Conservation (phyloP, 495 filamentous ascomycete genomes). For the Choiromyces venosus region DNA sequence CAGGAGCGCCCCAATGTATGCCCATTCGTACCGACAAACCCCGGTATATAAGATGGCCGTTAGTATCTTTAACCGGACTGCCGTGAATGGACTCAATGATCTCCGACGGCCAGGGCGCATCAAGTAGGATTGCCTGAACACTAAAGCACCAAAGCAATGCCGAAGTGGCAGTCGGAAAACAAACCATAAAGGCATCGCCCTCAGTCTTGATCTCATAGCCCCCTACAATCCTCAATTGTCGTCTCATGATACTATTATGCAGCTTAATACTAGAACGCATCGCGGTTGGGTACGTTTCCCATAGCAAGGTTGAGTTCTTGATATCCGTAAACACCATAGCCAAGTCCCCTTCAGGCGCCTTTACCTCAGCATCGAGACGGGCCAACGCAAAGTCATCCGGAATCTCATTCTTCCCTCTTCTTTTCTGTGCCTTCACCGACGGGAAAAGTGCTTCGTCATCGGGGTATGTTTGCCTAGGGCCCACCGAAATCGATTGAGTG, state of each 20-base stretch:
- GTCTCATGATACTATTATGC: constrained; percentile 91
- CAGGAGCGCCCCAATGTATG: constrained; percentile 87
- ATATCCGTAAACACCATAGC: constrained; percentile 98
- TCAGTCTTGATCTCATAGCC: constrained; percentile 99
- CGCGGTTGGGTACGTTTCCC: constrained; percentile 88
- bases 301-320: constrained; percentile 95
- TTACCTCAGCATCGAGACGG: constrained; percentile 80
- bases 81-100: constrained; percentile 82
- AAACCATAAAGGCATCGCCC: constrained; percentile 99
- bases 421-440: constrained; percentile 57
- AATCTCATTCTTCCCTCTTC: constrained; percentile 59
- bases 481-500: constrained; percentile 30
- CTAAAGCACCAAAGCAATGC: constrained; percentile 94
- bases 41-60: constrained; percentile 83
- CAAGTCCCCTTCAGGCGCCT: constrained; percentile 80
- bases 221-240: constrained; percentile 86
- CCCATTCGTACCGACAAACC: constrained; percentile 96
- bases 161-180: constrained; percentile 89
- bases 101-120: constrained; percentile 88
- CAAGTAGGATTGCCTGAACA: constrained; percentile 78
- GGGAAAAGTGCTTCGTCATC: constrained; percentile 62
- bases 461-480: constrained; percentile 22
- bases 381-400: constrained; percentile 64
- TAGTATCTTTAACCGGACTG: constrained; percentile 70
- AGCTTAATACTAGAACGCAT: constrained; percentile 95